These are phyloP conservation scores for Cutaneotrichosporon cyanovorans DNA, from an alignment of 1,284 basidiomycete genomes.

Conservation along the genomic window DNA sequence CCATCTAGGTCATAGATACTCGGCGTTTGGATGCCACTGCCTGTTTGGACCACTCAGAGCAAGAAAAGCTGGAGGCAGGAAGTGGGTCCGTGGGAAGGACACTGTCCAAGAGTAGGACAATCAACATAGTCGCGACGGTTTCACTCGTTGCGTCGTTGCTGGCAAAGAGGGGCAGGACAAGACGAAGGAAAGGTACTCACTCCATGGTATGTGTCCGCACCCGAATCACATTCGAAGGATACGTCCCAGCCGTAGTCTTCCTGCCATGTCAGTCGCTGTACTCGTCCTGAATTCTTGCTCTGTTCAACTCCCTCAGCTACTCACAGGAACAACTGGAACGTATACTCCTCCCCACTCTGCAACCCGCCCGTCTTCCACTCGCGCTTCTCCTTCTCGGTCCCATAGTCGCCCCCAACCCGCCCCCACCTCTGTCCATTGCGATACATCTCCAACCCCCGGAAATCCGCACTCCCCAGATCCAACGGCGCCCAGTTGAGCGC, in stretches of 20 bases:
- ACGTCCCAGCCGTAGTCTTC: slow-evolving; percentile 77
- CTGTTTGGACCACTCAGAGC: no score
- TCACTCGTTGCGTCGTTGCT: no score
- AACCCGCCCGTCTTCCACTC: slow-evolving; percentile 73
- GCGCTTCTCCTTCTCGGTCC: slow-evolving; percentile 31
- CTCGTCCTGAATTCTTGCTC: background rate
- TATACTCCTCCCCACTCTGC: slow-evolving; percentile 77
- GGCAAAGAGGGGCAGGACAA: no score
- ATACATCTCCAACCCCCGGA: slow-evolving; percentile 82
- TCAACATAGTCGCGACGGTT: no score
- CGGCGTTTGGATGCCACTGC: no score
- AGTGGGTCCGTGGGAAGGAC: no score
- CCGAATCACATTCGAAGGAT: slow-evolving; percentile 69
- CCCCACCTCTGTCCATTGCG: slow-evolving; percentile 81
- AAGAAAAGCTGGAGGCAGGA: no score
- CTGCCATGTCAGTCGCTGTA: slow-evolving; percentile 16
- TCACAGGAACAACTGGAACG: slow-evolving; percentile 82
- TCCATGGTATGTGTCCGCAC: slow-evolving; percentile 82
- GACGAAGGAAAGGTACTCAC: slow-evolving; percentile 23
- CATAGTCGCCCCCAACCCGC: slow-evolving; percentile 32
- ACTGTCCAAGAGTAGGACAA: no score
- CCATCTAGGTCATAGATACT: no score
- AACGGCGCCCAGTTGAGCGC: slow-evolving; percentile 84
- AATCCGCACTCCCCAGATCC: slow-evolving; percentile 72
- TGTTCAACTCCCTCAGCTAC: no score